phyloP scores from a whole-genome alignment of 2,329 filamentous ascomycete genomes.

The Neospermospora avenae region DNA sequence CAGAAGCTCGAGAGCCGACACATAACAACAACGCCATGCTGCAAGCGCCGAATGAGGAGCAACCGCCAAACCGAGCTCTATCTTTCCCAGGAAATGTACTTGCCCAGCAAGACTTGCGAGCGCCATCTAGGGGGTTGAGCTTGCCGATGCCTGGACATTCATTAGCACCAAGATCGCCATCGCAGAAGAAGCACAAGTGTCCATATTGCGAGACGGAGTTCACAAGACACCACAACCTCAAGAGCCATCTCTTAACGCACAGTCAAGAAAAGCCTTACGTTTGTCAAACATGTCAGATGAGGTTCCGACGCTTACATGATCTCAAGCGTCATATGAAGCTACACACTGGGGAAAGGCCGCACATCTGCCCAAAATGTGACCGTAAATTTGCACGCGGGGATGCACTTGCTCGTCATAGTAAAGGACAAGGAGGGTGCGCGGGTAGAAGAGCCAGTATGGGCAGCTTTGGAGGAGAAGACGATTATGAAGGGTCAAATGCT shows the following conservation, averaged over 20 bases:
- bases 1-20: conserved; percentile 27
- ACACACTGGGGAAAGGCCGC: conserved; percentile 92
- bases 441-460: conserved; percentile 84
- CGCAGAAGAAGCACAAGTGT: conserved; percentile 90
- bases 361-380: conserved; percentile 92
- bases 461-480: conserved; percentile 76
- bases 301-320: conserved; percentile 90
- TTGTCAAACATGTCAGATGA: conserved; percentile 87
- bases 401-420: conserved; percentile 89
- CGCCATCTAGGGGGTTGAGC: conserved; percentile 50
- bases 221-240: conserved; percentile 94
- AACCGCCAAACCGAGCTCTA: conserved; percentile 29
- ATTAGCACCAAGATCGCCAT: conserved; percentile 62
- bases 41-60: conserved; percentile 27
- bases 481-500: conserved; percentile 56
- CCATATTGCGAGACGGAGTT: conserved; percentile 96
- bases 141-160: conserved; percentile 51
- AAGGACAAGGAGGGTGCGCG: conserved; percentile 92
- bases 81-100: conserved; percentile 34
- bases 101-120: conserved; percentile 26
- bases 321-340: conserved; percentile 95
- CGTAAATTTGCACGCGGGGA: conserved; percentile 93
- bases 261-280: conserved; percentile 98
- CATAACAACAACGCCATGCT: conserved; percentile 18
- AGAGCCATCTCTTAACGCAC: conserved; percentile 94